A percentile compares a stretch with the other conserved stretches of the same genome.
phyloP scores from a whole-genome alignment of 148 eudicot species.

The Chenopodium berlandieri region DNA sequence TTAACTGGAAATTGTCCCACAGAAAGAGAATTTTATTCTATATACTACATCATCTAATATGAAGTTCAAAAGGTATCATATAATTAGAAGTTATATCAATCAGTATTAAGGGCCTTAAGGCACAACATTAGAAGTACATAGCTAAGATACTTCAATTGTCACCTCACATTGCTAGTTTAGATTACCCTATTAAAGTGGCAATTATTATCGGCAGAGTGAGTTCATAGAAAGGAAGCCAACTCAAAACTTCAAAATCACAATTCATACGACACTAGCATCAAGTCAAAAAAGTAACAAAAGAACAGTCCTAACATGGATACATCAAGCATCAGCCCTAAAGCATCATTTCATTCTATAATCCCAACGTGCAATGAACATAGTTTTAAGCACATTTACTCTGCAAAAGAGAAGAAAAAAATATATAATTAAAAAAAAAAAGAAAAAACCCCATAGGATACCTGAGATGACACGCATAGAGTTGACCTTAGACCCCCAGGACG shows the following conservation, averaged over 20 bases:
- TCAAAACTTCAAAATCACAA: background rate
- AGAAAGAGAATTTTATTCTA: background rate
- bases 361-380: background rate
- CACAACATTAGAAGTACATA: background rate
- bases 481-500: conserved; percentile 88
- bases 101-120: too few species aligned
- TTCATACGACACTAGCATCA: background rate
- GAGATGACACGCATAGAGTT: conserved; percentile 90
- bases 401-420: background rate
- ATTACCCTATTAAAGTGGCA: background rate
- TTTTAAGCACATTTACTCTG: background rate
- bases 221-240: background rate
- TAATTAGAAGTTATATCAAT: background rate
- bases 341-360: background rate
- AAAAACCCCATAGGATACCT: conserved; percentile 45
- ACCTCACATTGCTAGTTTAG: background rate
- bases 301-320: background rate
- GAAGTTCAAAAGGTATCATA: too few species aligned
- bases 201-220: background rate
- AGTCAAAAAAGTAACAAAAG: background rate
- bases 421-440: background rate
- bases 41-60: background rate
- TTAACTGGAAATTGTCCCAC: background rate
- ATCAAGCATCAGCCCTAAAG: background rate
- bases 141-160: background rate